Evolutionary conservation across 306 rosid species (phyloP).

Genomic region (Prunus kanzakura): DNA sequence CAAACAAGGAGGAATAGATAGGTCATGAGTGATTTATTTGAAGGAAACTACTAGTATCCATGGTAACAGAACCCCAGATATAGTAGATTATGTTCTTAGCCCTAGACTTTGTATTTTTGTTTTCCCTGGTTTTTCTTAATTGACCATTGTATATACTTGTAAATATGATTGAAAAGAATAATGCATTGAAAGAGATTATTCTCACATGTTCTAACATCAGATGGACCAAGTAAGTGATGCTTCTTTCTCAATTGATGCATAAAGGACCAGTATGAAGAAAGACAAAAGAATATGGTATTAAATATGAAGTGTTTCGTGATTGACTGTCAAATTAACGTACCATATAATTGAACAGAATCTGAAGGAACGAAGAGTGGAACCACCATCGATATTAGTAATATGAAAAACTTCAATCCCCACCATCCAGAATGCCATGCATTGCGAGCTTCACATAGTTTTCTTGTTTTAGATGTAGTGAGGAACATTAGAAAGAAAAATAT

Average conservation of each 20-base stretch:
- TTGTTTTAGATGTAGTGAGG: constrained; percentile 58
- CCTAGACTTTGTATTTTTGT: too few species aligned
- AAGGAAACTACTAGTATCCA: too few species aligned
- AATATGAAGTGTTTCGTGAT: not conserved
- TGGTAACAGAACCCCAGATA: too few species aligned
- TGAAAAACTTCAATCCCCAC: constrained; percentile 62
- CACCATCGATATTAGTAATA: constrained; percentile 53
- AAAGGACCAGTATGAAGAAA: not conserved
- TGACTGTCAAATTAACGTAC: constrained; percentile 28
- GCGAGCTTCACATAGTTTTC: constrained; percentile 52
- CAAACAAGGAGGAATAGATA: not conserved
- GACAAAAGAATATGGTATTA: not conserved
- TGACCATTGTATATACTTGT: too few species aligned
- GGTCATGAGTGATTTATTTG: too few species aligned
- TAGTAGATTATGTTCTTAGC: too few species aligned
- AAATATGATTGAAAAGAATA: not conserved
- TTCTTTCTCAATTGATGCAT: not conserved
- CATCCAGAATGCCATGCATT: constrained; percentile 77
- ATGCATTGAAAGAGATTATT: not conserved
- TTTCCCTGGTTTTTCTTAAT: too few species aligned
- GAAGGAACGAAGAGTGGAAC: constrained; percentile 60
- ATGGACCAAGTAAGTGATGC: not conserved
- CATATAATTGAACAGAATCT: constrained; percentile 56
- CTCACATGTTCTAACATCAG: not conserved
- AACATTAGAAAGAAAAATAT: constrained; percentile 80